Evolutionary conservation across 176 grass and related monocot genomes (phyloP), one percentile per base, ranked within the genome.

Genomic region (Ensete ventricosum): DNA sequence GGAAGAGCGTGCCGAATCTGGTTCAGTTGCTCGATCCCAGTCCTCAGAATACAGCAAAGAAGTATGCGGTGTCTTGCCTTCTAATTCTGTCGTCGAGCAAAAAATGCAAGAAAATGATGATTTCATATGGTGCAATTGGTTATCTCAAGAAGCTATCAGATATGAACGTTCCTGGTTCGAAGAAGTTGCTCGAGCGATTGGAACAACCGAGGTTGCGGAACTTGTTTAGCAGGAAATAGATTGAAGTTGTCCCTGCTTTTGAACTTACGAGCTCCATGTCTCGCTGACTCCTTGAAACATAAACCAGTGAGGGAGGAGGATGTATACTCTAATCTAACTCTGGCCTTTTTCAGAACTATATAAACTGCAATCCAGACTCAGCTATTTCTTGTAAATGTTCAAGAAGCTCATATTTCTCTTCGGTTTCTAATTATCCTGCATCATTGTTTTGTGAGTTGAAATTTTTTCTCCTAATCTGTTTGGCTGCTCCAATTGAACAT

Each of bases 111-210:
- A 98, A 91, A 69, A 72, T 93, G 64, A 98, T 98, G 94, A 76
- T 98, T 73, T 92, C 94, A 0, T 88, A 98, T 23, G 94, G 94
- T 62, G 86, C 94, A 10, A 93, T 98, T 10, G 94, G 94, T 27
- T 98, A 98, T 80, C 88, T 98, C 50, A 98, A 98, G 84, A 98
- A 98, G 84, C 91, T 98, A 63, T 89, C 90, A 23, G 94, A 98
- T 73, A 84, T 82, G 88, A 90, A 98, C 55, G 88, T 98, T 1
- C 75, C 84, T 52, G 90, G 90, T 69, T 68, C 94, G 21, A 98
- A 89, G 82, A 98, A 89, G 77, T 79, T 98, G 82, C 86, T 98
- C 5, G 90, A 93, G 90, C 91, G 87, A 81, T 85, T 98, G 64
- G 86, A 98, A 50, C 82, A 77, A 55, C 88, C 90, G 52, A 98